Evolutionary conservation across 2,329 filamentous ascomycete genomes (phyloP).

Genomic region (Helminthosporium solani): DNA sequence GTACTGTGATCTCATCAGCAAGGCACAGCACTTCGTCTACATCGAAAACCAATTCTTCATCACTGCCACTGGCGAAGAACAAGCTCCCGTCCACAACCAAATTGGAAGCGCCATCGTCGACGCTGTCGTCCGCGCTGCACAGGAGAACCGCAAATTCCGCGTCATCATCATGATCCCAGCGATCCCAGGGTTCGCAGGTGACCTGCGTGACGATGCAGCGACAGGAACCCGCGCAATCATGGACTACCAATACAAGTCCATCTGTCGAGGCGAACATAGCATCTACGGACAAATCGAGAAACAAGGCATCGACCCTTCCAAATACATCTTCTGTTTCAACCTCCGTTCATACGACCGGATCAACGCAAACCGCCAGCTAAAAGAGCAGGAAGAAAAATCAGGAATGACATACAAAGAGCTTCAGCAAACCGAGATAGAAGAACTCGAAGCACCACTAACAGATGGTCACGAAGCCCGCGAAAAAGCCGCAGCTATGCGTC

Average conservation of each 20-base stretch:
- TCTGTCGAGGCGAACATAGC: constrained; percentile 85
- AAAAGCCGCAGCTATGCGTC: constrained; percentile 48
- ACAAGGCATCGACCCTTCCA: constrained; percentile 70
- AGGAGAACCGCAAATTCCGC: constrained; percentile 83
- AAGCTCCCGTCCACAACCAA: constrained; percentile 81
- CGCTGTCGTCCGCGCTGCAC: constrained; percentile 75
- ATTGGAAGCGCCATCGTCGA: constrained; percentile 90
- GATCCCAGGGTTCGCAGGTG: constrained; percentile 91
- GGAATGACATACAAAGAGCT: constrained; percentile 84
- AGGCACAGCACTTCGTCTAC: constrained; percentile 90
- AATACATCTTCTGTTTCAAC: constrained; percentile 94
- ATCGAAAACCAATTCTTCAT: constrained; percentile 99
- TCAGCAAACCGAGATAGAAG: constrained; percentile 83
- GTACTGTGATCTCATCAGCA: constrained; percentile 79
- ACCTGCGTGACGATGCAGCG: constrained; percentile 79
- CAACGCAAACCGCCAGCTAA: constrained; percentile 74
- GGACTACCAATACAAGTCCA: constrained; percentile 98
- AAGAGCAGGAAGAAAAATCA: constrained; percentile 74
- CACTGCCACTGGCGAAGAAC: constrained; percentile 79
- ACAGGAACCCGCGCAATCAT: constrained; percentile 87
- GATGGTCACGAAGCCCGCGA: constrained; percentile 44
- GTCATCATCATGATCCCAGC: constrained; percentile 89
- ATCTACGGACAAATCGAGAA: constrained; percentile 78
- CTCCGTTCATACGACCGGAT: constrained; percentile 89
- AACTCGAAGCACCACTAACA: constrained; percentile 65